Conservation (phyloP, 2,329 filamentous ascomycete species). For the Dactylellina drechsleri region DNA sequence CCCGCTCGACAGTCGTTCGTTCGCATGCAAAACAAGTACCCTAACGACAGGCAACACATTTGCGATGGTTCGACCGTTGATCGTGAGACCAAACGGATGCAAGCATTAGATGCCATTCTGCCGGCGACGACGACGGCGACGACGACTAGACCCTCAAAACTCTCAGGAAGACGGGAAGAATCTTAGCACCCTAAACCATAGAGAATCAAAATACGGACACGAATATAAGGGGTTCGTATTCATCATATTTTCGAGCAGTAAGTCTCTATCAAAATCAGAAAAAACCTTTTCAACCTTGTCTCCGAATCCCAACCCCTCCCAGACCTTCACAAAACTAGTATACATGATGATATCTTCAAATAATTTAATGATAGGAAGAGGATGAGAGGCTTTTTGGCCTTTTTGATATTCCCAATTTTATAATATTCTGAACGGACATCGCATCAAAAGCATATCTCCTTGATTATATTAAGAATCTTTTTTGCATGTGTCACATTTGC, state of each 20-base stretch:
- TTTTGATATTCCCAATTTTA: constrained; percentile 42
- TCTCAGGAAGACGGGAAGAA: too few species aligned
- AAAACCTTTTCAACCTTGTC: not conserved
- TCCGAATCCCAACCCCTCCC: not conserved
- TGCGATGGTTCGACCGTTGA: not conserved
- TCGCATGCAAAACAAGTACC: not conserved
- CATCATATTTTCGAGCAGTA: too few species aligned
- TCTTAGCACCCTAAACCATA: too few species aligned
- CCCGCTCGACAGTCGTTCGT: too few species aligned
- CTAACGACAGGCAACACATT: constrained; percentile 51
- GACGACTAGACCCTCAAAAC: not conserved
- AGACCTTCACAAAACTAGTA: not conserved
- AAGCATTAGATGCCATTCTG: not conserved
- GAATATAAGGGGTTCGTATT: too few species aligned
- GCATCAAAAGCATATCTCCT: not conserved
- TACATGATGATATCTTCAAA: constrained; percentile 43
- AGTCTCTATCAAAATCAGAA: not conserved
- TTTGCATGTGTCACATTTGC: too few species aligned
- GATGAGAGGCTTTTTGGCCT: constrained; percentile 35
- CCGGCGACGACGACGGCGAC: not conserved
- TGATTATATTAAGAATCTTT: too few species aligned
- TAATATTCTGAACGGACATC: constrained; percentile 40
- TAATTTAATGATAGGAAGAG: constrained; percentile 51
- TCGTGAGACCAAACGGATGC: not conserved
- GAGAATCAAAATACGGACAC: too few species aligned